Evolutionary conservation across 352 stramenopile species (phyloP).

Genomic region (Phytophthora lateralis): DNA sequence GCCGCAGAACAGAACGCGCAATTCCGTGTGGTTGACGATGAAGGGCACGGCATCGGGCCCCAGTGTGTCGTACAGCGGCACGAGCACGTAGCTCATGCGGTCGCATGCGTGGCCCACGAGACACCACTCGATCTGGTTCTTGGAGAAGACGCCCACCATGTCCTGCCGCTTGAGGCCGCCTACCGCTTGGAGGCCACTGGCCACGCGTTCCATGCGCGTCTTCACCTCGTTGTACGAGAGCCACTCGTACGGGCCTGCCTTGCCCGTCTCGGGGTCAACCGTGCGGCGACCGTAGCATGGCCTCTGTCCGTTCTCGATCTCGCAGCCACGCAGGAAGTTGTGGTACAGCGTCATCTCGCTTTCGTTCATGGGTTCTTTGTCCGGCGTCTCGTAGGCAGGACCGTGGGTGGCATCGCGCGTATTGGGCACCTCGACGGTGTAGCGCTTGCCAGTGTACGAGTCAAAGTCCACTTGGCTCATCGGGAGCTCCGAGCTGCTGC

Average conservation of each 20-base stretch:
- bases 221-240: conserved; percentile 57
- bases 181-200: conserved; percentile 32
- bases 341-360: conserved; percentile 41
- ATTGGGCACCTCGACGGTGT: conserved; percentile 39
- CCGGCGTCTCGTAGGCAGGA: conserved; percentile 29
- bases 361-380: conserved; percentile 23
- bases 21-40: conserved; percentile 56
- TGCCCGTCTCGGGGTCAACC: conserved; percentile 36
- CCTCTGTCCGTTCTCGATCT: conserved; percentile 23
- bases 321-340: conserved; percentile 39
- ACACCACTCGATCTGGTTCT: conserved; percentile 54
- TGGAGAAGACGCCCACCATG: conserved; percentile 49
- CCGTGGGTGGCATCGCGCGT: conserved; percentile 35
- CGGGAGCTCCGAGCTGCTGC: conserved; percentile 25
- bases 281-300: conserved; percentile 42
- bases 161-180: conserved; percentile 41
- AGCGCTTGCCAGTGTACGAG: conserved; percentile 42
- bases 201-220: conserved; percentile 33
- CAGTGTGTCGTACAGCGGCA: conserved; percentile 63
- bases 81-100: conserved; percentile 45
- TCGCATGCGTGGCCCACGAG: conserved; percentile 43
- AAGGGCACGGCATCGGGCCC: conserved; percentile 48
- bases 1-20: conserved; percentile 46
- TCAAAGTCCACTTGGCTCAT: conserved; percentile 52
- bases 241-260: conserved; percentile 50